A percentile compares a stretch with the other conserved stretches of the same genome.
Evolutionary conservation across 352 stramenopile species (phyloP).

Genomic region (Pythium apleroticum): DNA sequence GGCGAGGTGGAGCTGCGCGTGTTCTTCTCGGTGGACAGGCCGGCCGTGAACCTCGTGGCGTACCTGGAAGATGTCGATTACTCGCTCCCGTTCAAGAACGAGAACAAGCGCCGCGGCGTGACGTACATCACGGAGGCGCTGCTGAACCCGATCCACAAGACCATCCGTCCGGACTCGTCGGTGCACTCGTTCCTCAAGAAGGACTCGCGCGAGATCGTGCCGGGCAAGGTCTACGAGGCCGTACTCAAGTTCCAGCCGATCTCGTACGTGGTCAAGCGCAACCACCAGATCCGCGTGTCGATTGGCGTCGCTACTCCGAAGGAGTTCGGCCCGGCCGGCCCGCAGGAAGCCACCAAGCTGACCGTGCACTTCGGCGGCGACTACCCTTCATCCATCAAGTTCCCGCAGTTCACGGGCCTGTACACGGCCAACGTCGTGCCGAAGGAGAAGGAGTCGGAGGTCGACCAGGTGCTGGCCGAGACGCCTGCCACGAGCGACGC

Average conservation of each 20-base stretch:
- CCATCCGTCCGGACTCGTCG: constrained; percentile 53
- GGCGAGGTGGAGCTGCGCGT: constrained; percentile 70
- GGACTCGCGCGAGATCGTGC: constrained; percentile 57
- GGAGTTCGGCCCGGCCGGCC: constrained; percentile 52
- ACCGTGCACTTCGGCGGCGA: constrained; percentile 71
- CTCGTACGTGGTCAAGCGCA: constrained; percentile 75
- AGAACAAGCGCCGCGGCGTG: constrained; percentile 73
- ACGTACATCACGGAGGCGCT: constrained; percentile 84
- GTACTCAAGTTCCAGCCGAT: constrained; percentile 74
- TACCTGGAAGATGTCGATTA: constrained; percentile 82
- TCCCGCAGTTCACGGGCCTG: constrained; percentile 62
- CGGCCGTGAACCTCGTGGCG: constrained; percentile 63
- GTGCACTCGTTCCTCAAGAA: constrained; percentile 69
- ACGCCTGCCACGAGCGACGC: constrained; percentile 28
- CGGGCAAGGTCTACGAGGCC: constrained; percentile 72
- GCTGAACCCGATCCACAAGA: constrained; percentile 69
- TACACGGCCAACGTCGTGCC: constrained; percentile 67
- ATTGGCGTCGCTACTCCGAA: constrained; percentile 57
- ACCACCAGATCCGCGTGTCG: constrained; percentile 74
- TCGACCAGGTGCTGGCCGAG: constrained; percentile 22
- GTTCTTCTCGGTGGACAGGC: constrained; percentile 78
- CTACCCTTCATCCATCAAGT: constrained; percentile 69
- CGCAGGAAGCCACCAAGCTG: constrained; percentile 60
- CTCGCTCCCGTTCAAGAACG: constrained; percentile 67
- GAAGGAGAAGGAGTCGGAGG: constrained; percentile 24